Evolutionary conservation across 768 basidiomycete genomes (phyloP), one percentile per base, ranked within the genome.

Genomic region (Lentinula sp.): DNA sequence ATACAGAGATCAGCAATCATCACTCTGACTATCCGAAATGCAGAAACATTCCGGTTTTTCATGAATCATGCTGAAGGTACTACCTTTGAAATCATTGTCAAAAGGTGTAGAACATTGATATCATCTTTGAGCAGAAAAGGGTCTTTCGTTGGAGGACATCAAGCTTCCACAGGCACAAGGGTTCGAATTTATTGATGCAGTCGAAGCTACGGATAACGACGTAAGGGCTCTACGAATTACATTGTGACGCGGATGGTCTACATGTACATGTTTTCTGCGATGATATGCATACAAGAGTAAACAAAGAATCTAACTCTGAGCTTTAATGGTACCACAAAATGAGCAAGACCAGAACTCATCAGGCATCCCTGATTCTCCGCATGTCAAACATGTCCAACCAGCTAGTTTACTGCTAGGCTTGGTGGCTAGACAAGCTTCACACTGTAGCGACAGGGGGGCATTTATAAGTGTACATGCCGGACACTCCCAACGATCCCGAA

Each of bases 311-410:
- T 52, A 62, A 23, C 74, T 78, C 13, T 57, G 65, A 18, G 68
- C 59, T 64, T 91, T 92, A 56, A 93, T 78, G 18, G 76, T 73
- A 15, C 91, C 91, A 69, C 92, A 95, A 59, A 78, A 81, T 15
- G 73, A 72, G 75, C 93, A 95, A 52, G 85, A 86, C 91, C 89
- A 94, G 62, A 85, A 81, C 20, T 85, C 79, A 63, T 82, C 81
- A 2, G 81, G 79, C 70, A 85, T 87, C 28, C 81, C 84, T 37
- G 68, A 70, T 69, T 88, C 83, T 23, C 85, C 84, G 63, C 91
- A 94, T 20, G 76, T 73, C 10, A 76, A 69, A 68, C 91, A 93
- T 20, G 75, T 75, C 91, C 91, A 94, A 2, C 81, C 83, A 43
- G 69, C 70, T 39, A 49, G 66, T 62, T 6, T 61, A 65, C 67